These are phyloP conservation scores for Colletotrichum kahawae DNA, from an alignment of 2,329 filamentous ascomycete genomes.

Conservation along the genomic window DNA sequence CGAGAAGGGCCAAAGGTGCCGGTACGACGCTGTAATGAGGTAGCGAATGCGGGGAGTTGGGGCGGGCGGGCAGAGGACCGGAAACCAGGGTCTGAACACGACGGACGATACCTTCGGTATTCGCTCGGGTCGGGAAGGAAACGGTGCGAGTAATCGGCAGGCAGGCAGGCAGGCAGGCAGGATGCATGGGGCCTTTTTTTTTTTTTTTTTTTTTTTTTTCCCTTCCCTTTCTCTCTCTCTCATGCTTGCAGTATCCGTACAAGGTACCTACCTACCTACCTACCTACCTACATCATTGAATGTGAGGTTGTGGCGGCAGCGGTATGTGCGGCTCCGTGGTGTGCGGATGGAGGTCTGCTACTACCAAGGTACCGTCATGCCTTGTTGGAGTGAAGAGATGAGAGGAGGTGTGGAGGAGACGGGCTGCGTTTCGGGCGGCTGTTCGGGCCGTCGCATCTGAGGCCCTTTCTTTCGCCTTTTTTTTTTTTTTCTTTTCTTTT, in stretches of 20 bases:
- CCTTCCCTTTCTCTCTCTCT: background rate
- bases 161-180: background rate
- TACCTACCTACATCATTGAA: background rate
- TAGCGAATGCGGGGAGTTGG: background rate
- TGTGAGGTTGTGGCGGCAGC: background rate
- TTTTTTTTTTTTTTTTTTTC: too few relatives aligned
- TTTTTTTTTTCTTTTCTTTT: background rate
- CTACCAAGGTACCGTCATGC: background rate
- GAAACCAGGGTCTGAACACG: background rate
- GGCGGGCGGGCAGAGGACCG: background rate
- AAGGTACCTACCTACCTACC: background rate
- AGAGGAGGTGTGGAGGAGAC: background rate
- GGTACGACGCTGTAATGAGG: background rate
- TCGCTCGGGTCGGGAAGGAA: background rate
- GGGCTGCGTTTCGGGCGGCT: background rate
- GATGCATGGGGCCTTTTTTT: background rate
- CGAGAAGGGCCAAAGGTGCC: background rate
- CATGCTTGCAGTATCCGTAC: background rate
- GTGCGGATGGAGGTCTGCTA: background rate
- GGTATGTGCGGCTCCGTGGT: conserved; percentile 8
- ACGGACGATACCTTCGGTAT: background rate
- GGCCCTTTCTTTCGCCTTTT: background rate
- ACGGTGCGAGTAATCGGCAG: background rate
- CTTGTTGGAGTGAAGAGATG: background rate
- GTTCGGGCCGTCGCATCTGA: conserved; percentile 19